Evolutionary conservation across 2,329 filamentous ascomycete genomes (phyloP).

Genomic region (Dichotomopilus funicola): DNA sequence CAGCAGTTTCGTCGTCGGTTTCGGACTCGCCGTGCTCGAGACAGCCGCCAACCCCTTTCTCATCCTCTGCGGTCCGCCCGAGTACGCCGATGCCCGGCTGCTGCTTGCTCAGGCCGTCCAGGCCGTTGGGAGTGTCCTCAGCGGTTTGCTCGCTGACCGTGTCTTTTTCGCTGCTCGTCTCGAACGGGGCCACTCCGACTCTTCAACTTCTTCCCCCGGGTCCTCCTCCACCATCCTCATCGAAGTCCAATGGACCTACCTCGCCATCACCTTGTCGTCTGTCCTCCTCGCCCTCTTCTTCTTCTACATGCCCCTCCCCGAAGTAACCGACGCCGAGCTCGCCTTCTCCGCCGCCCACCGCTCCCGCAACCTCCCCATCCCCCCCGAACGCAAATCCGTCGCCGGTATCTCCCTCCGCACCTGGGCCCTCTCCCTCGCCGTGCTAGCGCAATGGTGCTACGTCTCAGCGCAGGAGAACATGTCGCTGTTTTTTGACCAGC

Average conservation of each 20-base stretch:
- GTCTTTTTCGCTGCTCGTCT: slow-evolving; percentile 59
- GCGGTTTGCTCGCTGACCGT: slow-evolving; percentile 63
- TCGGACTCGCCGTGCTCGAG: slow-evolving; percentile 69
- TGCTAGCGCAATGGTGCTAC: slow-evolving; percentile 72
- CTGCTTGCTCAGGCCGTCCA: slow-evolving; percentile 72
- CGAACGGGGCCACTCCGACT: slow-evolving; percentile 11
- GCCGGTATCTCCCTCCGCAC: slow-evolving; percentile 49
- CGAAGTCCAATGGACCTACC: slow-evolving; percentile 78
- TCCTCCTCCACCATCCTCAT: slow-evolving; percentile 46
- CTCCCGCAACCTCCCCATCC: slow-evolving; percentile 36
- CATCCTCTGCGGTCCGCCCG: slow-evolving; percentile 63
- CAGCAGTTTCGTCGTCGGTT: slow-evolving; percentile 67
- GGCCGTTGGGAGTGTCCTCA: slow-evolving; percentile 66
- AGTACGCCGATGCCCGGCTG: slow-evolving; percentile 67
- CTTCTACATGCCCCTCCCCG: slow-evolving; percentile 61
- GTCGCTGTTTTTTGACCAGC: slow-evolving; percentile 52
- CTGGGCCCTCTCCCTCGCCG: slow-evolving; percentile 59
- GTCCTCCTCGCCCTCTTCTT: slow-evolving; percentile 63
- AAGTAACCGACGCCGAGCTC: slow-evolving; percentile 51
- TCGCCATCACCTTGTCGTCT: slow-evolving; percentile 71
- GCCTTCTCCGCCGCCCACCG: slow-evolving; percentile 38
- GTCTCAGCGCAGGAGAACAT: slow-evolving; percentile 65
- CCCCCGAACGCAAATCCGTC: slow-evolving; percentile 42
- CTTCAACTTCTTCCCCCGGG: too few species aligned
- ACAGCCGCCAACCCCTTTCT: slow-evolving; percentile 74